Evolutionary conservation across 805 yeast genomes (phyloP).

Genomic region (Wickerhamiella kurtzmanii): DNA sequence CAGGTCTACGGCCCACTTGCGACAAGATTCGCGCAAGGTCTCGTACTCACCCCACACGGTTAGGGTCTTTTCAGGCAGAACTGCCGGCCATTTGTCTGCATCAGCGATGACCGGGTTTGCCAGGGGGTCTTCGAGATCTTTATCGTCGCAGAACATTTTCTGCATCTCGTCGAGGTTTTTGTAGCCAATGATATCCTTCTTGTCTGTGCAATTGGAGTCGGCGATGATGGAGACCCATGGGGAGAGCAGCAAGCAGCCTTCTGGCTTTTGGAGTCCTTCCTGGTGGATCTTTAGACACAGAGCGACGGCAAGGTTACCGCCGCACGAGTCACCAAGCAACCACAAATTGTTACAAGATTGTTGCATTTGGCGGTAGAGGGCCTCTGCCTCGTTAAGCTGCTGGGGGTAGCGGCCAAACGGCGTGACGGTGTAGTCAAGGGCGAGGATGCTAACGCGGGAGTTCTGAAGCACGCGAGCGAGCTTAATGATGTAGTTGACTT

Average conservation of each 20-base stretch:
- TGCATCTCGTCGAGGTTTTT: conserved; percentile 7
- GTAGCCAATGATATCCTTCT: conserved; percentile 10
- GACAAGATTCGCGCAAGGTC: conserved; percentile 9
- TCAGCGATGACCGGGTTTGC: conserved; percentile 12
- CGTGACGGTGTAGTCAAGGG: conserved; percentile 23
- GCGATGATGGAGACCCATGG: conserved; percentile 10
- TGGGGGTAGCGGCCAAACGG: conserved; percentile 19
- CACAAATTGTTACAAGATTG: conserved; percentile 16
- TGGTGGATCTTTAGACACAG: conserved; percentile 7
- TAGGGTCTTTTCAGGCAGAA: conserved; percentile 11
- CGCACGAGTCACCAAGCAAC: conserved; percentile 25
- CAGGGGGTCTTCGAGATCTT: conserved; percentile 11
- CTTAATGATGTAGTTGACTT: conserved; percentile 11
- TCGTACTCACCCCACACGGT: conserved; percentile 18
- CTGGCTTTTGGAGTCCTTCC: not conserved
- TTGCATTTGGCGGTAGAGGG: conserved; percentile 15
- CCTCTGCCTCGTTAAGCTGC: conserved; percentile 20
- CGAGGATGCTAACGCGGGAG: conserved; percentile 17
- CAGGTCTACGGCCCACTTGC: conserved; percentile 6
- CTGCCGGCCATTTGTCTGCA: conserved; percentile 8
- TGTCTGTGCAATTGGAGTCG: conserved; percentile 5
- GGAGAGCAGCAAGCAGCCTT: conserved; percentile 11
- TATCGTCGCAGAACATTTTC: not conserved
- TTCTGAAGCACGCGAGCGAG: conserved; percentile 8
- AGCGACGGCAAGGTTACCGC: conserved; percentile 22